Base-by-base conservation (phyloP, 495 filamentous ascomycete genomes). In the Chaetomium fimeti region DNA sequence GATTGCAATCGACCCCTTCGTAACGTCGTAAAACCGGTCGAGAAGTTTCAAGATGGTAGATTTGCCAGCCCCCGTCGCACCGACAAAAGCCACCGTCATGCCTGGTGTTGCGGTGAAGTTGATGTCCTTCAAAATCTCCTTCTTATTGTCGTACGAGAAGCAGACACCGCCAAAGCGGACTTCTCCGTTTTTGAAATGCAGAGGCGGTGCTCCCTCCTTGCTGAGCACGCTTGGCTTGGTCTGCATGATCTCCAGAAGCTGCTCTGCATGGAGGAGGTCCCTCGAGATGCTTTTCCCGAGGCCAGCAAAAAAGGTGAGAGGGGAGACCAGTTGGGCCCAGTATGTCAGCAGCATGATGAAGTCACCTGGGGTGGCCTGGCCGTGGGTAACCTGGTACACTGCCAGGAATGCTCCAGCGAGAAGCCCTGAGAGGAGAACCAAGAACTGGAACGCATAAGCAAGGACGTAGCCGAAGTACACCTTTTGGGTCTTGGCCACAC, bases 21-120 rank as follows among this genome's bases (percentile, higher is more conserved):
- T 81, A 3, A 88, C 81, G 66, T 93, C 88, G 75, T 90, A 92
- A 71, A 88, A 88, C 0, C 90, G 81, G 63, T 85, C 80, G 20
- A 92, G 81, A 8, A 93, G 81, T 66, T 90, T 88, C 51, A 92
- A 76, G 45, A 91, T 86, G 3, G 89, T 91, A 3, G 89, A 89
- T 69, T 93, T 94, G 22, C 90, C 90, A 27, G 84, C 83, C 24
- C 90, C 90, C 3, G 88, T 90, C 65, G 85, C 83, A 2, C 90
- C 91, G n/a, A 92, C 90, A 20, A 93, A 81, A 9, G 89, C 90
- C 15, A 89, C 80, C 9, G 87, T 91, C 60, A 82, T 80, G 18
- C 90, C 90, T 2, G 83, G 74, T 8, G 76, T 74, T 52, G 81
- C 84, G 48, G 71, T 77, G 67, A 92, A 88, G 68, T 77, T 86